Evolutionary conservation across 176 grass and related monocot genomes (phyloP), one percentile per base, ranked within the genome.

Genomic region (Otatea glauca): DNA sequence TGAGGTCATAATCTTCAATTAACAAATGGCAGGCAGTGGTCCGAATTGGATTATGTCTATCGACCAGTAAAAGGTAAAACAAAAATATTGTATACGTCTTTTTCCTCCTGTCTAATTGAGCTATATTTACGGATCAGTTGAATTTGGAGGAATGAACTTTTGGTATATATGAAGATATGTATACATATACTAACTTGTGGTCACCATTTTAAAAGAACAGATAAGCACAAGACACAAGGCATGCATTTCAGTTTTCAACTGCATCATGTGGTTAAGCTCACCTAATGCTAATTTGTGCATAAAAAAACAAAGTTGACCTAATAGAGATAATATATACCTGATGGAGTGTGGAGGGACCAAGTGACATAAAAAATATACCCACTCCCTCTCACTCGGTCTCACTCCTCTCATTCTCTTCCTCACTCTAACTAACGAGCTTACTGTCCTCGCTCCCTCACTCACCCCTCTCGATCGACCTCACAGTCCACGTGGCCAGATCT

Each of bases 261-360:
- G 61, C 38, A 61, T 81, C 50, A 62, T 60, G 71, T 87, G 78
- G 39, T 43, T 76, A 60, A 76, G 85, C 27, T 41, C n/a, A 87
- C 38, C 78, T 68, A 87, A 82, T 82, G 49, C 70, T 38, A 14
- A 27, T 27, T 14, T 38, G 2, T 54, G 10, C 38, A 55, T 20
- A 32, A 0, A 77, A 10, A 9, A 45, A 21, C 38, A 62, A 75
- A 38, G 25, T 23, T 68, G 38, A 75, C 18, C 58, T 75, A 59
- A 45, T 75, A 66, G 49, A 48, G 32, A 80, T 27, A 83, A 38
- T n/a, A n/a, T n/a, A 1, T 21, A 39, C 9, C 67, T 72, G 75
- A 67, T 65, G 20, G 13, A 34, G 65, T 67, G 45, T 71, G 62
- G 81, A 85, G 73, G 77, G 78, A 44, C 55, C 90, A 91, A 78